Conservation (phyloP, 2,329 filamentous ascomycete species). For the Clonostachys chloroleuca region DNA sequence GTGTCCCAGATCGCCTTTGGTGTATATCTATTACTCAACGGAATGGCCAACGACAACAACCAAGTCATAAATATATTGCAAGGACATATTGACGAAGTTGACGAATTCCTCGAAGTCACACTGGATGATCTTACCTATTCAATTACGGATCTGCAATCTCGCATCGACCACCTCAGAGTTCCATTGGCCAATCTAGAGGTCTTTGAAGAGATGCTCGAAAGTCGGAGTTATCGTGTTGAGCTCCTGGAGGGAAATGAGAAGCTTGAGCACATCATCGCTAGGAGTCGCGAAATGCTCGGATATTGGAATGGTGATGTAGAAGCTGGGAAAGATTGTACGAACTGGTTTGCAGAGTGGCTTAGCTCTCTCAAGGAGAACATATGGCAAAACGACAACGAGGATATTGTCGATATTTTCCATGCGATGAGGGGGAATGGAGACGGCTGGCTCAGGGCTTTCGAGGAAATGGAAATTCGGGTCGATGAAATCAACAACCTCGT, state of each 20-base stretch:
- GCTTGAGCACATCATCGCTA: constrained; percentile 83
- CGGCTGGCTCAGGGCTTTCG: constrained; percentile 81
- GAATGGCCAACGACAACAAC: constrained; percentile 81
- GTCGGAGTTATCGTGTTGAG: constrained; percentile 74
- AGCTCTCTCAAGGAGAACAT: constrained; percentile 57
- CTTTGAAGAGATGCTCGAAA: constrained; percentile 85
- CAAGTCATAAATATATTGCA: constrained; percentile 89
- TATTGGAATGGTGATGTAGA: constrained; percentile 74
- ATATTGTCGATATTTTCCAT: constrained; percentile 68
- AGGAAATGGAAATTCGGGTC: constrained; percentile 69
- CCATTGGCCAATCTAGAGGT: constrained; percentile 78
- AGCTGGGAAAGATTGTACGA: constrained; percentile 72
- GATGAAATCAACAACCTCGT: constrained; percentile 66
- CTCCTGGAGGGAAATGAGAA: constrained; percentile 85
- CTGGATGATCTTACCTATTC: constrained; percentile 81
- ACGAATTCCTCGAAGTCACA: constrained; percentile 82
- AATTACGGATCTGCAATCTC: constrained; percentile 71
- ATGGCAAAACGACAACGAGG: constrained; percentile 57
- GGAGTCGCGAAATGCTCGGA: constrained; percentile 71
- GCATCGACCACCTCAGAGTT: constrained; percentile 74
- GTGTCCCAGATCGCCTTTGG: constrained; percentile 92
- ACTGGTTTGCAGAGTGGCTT: constrained; percentile 74
- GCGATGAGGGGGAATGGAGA: constrained; percentile 93
- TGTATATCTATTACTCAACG: constrained; percentile 79
- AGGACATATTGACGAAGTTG: constrained; percentile 88